Evolutionary conservation across 805 yeast genomes (phyloP), one percentile per base, ranked within the genome.

Genomic region (Cyberlindnera amylophila): DNA sequence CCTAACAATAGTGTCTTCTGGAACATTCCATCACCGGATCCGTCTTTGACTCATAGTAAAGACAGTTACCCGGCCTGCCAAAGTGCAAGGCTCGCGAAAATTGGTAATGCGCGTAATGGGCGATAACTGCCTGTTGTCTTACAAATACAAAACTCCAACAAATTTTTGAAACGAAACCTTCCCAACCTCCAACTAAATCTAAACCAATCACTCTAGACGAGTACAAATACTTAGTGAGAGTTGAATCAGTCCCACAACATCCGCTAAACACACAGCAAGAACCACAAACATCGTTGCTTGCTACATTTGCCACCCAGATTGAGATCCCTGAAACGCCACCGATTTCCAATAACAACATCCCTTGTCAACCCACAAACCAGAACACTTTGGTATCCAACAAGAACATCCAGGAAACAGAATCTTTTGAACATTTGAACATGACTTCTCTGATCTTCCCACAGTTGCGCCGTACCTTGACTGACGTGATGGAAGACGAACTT

Each of bases 401-500:
- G n/a, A 34, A 35, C 31, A 23, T 33, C 37, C 17, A 36, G n/a
- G 19, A 8, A 12, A n/a, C 19, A 8, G n/a, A 4, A 9, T 23
- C 29, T 15, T 17, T 21, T 27, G 15, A 26, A 18, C 21, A 15
- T 16, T 17, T 3, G 9, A 35, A 19, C 17, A 74, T 74, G 79
- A 67, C 78, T 17, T 74, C 79, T 13, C 57, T 70, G 41, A 73
- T 49, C 17, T 67, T 73, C 45, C 82, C 81, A 19, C 60, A 64
- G 13, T 62, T 74, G 32, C 73, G 75, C 57, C 72, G 79, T 51
- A 67, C 82, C 16, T 57, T 76, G 41, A 74, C 79, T 14, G 82
- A 77, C 47, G 72, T 77, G 16, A 70, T 77, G 71, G 83, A 78
- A 47, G 83, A 79, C 42, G 84, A 78, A 46, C 61, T 78, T 24